phyloP scores from a whole-genome alignment of 2,329 filamentous ascomycete species.

The Hansfordia pulvinata region DNA sequence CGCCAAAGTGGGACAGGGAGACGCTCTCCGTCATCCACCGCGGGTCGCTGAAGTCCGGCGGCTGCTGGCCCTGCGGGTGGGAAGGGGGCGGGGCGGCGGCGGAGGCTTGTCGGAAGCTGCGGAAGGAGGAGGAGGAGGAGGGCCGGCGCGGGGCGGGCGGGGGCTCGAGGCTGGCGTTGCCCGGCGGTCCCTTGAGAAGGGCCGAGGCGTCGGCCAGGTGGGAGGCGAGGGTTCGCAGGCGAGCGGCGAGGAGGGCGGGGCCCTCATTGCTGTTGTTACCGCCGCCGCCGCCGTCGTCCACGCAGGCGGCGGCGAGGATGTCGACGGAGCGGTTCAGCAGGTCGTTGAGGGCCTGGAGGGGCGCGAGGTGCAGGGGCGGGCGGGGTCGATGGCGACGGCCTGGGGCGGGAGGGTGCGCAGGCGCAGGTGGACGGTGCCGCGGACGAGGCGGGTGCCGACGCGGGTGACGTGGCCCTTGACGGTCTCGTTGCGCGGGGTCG shows the following conservation, averaged over 20 bases:
- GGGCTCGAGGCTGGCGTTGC: conserved; percentile 15
- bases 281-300: conserved; percentile 48
- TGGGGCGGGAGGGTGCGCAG: conserved; percentile 51
- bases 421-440: conserved; percentile 69
- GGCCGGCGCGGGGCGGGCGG: conserved; percentile 27
- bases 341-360: conserved; percentile 59
- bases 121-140: conserved; percentile 25
- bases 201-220: conserved; percentile 36
- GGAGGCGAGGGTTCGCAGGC: conserved; percentile 40
- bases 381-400: conserved; percentile 31
- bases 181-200: conserved; percentile 39
- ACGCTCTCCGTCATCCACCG: conserved; percentile 16
- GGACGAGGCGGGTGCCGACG: conserved; percentile 80
- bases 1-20: conserved; percentile 14
- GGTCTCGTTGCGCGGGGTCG: conserved; percentile 72
- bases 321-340: conserved; percentile 74
- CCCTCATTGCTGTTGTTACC: conserved; percentile 25
- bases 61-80: conserved; percentile 3
- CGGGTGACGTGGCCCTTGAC: conserved; percentile 89
- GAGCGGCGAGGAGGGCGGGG: conserved; percentile 42
- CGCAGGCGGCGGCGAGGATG: conserved; percentile 65
- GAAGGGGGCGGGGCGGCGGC: conserved; percentile 3
- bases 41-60: conserved; percentile 6
- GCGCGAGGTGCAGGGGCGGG: conserved; percentile 45
- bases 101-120: conserved; percentile 12